phyloP scores from a whole-genome alignment of 139 green algal genomes.

The Diplosphaera chodatii region DNA sequence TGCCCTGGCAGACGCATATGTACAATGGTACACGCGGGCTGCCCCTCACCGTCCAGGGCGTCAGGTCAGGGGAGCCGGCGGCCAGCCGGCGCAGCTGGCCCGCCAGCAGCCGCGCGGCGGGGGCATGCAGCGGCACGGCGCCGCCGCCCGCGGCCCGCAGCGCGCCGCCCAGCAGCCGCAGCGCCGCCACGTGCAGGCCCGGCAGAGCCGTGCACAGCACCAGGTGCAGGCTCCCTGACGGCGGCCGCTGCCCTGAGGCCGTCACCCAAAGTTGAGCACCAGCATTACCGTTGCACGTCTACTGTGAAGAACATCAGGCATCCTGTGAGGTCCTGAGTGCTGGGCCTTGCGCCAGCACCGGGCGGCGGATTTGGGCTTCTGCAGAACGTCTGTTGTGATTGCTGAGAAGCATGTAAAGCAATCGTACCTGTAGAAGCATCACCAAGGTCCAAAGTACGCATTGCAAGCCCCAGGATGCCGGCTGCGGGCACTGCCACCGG shows the following conservation, averaged over 20 bases:
- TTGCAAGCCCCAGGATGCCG: constrained; percentile 27
- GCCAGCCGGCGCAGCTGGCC: constrained; percentile 28
- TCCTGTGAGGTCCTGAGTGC: too few species aligned
- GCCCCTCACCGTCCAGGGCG: not conserved
- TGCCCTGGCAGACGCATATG: too few species aligned
- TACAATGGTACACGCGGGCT: not conserved
- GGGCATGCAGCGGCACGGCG: constrained; percentile 25
- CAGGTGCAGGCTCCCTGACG: constrained; percentile 22
- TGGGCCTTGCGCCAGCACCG: too few species aligned
- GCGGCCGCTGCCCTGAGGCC: constrained; percentile 14
- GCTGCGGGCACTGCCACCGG: constrained; percentile 30
- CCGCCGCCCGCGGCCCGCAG: constrained; percentile 21
- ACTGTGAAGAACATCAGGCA: too few species aligned
- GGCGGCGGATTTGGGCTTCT: not conserved
- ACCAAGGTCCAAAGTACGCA: constrained; percentile 35
- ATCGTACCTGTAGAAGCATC: not conserved
- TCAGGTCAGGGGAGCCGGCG: not conserved
- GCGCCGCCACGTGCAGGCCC: constrained; percentile 13
- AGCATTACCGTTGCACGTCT: too few species aligned
- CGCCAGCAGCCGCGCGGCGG: constrained; percentile 20
- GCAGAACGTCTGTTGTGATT: not conserved
- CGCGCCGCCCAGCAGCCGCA: constrained; percentile 27
- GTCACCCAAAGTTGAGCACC: too few species aligned
- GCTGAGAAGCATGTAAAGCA: not conserved
- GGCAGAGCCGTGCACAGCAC: constrained; percentile 31